These are phyloP conservation scores for Rhipidocladum racemiflorum DNA, from an alignment of 176 grass and related monocot genomes.

Conservation along the genomic window DNA sequence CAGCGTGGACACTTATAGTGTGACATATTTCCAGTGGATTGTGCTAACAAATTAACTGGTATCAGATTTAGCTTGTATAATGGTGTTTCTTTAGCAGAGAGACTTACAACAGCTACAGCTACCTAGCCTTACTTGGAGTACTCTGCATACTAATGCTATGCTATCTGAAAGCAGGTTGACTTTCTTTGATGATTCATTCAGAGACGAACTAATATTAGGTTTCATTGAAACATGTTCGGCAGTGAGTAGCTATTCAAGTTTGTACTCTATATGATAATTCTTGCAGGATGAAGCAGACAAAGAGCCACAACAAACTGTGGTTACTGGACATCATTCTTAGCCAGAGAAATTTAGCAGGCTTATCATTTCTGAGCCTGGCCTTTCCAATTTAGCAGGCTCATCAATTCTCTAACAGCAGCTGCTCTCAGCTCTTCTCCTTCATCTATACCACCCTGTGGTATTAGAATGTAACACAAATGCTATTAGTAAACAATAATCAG, in stretches of 20 bases:
- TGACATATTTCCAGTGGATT: neutral
- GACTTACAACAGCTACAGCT: neutral
- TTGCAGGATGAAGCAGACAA: neutral
- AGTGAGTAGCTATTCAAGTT: neutral
- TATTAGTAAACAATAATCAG: neutral
- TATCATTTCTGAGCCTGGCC: conserved; percentile 95
- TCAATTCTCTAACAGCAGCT: conserved; percentile 67
- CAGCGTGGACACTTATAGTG: neutral
- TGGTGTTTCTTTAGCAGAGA: neutral
- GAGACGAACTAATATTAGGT: neutral
- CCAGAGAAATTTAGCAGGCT: neutral
- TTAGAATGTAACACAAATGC: neutral
- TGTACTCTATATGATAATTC: neutral
- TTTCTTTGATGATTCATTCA: neutral
- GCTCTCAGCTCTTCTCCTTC: conserved; percentile 62
- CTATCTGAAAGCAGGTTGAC: neutral
- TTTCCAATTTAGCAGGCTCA: too few species aligned
- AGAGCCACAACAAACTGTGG: neutral
- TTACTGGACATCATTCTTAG: neutral
- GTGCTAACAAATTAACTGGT: neutral
- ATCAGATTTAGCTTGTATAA: neutral
- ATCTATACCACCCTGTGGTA: conserved; percentile 72
- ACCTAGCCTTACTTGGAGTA: neutral
- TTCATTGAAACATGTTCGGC: neutral
- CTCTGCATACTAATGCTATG: neutral